These are phyloP conservation scores for Syzygium syzygioides DNA, from an alignment of 441 rosid species.

Conservation along the genomic window DNA sequence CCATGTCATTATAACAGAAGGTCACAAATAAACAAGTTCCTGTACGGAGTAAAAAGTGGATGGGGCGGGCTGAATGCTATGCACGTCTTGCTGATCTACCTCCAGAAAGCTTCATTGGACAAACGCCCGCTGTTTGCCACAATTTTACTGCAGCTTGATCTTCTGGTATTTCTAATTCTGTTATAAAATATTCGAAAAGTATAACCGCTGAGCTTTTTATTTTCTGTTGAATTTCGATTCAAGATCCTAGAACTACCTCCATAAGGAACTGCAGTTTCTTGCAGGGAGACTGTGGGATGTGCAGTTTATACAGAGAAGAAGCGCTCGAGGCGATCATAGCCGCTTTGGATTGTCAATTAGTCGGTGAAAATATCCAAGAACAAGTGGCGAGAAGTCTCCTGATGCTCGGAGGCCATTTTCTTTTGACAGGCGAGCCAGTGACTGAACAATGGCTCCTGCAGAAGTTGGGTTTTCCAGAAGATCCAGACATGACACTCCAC, in stretches of 20 bases:
- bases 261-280: slow-evolving; percentile 24
- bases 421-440: slow-evolving; percentile 21
- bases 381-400: slow-evolving; percentile 44
- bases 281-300: slow-evolving; percentile 47
- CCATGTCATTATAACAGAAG: slow-evolving; percentile 26
- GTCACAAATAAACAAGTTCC: slow-evolving; percentile 24
- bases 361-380: slow-evolving; percentile 34
- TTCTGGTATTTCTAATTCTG: slow-evolving; percentile 35
- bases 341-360: slow-evolving; percentile 27
- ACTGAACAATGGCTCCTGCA: slow-evolving; percentile 37
- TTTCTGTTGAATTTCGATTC: not conserved
- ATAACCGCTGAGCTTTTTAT: not conserved
- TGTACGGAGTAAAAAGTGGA: slow-evolving; percentile 30
- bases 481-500: slow-evolving; percentile 11
- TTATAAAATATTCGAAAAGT: not conserved
- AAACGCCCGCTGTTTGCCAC: slow-evolving; percentile 49
- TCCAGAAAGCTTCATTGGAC: slow-evolving; percentile 36
- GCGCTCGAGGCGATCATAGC: slow-evolving; percentile 46
- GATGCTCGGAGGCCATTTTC: slow-evolving; percentile 43
- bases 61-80: slow-evolving; percentile 42
- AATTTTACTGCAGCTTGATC: slow-evolving; percentile 52
- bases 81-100: slow-evolving; percentile 43
- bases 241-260: not conserved
- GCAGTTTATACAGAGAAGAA: slow-evolving; percentile 56
- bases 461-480: slow-evolving; percentile 21